Evolutionary conservation across 2,329 filamentous ascomycete species (phyloP), one percentile per base, ranked within the genome.

Genomic region (Cryphonectria japonica): DNA sequence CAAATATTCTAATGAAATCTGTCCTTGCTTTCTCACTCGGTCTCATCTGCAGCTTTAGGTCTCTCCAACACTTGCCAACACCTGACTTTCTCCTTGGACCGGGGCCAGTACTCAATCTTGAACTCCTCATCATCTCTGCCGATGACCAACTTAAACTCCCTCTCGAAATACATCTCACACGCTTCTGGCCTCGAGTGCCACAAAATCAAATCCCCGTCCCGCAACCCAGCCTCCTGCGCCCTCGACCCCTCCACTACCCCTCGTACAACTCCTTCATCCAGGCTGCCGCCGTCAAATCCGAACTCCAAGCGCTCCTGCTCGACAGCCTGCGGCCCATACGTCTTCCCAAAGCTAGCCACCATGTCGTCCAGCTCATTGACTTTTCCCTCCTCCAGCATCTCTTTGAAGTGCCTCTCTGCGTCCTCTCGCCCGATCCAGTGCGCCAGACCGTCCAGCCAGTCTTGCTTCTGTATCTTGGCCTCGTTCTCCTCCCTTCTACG

Each of bases 281-380:
- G 74, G 52, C 73, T 74, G 0, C 61, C 37, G n/a, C 69, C 50
- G 41, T 75, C 71, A 64, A 77, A 75, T 1, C 76, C 75, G 65
- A 77, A 75, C 41, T 78, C 75, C 13, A 77, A 62, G 19, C 73
- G 19, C 62, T 75, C 73, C 34, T 76, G 72, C 29, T 75, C 65
- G 34, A 74, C 54, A 62, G 75, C 73, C 37, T 64, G 70, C 0
- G 70, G 70, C 0, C 67, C 62, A 41, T 62, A 73, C 16, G 68
- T 74, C 1, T 67, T 64, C 3, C 75, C 75, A 67, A 74, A 76
- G 14, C 69, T 71, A 9, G 74, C 50, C n/a, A 65, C n/a, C 19
- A 69, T 41, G 2, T 70, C 66, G 14, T 75, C 64, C 2, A 76
- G 19, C 29, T 75, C 73, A 9, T 69, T 70, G 19, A 67, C 43